Percentiles rank a stretch among this genome's conserved stretches.
phyloP scores from a whole-genome alignment of 2,329 filamentous ascomycete species.

The Endoconidiophora polonica region DNA sequence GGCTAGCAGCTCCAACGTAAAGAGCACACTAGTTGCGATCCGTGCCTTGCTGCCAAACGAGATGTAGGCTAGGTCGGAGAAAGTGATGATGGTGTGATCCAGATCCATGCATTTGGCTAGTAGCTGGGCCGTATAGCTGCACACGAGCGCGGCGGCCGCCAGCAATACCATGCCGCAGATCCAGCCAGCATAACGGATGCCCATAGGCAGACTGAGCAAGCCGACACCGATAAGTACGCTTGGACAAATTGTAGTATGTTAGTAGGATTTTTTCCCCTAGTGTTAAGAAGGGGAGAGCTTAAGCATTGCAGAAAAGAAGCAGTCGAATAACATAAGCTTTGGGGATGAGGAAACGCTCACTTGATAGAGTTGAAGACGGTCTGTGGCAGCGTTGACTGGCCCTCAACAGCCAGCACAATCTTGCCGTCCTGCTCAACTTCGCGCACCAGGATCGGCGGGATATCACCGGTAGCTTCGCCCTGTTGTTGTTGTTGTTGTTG shows the following conservation, averaged over 20 bases:
- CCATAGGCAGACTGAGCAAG: slow-evolving; percentile 73
- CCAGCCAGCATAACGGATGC: slow-evolving; percentile 78
- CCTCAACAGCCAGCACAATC: slow-evolving; percentile 68
- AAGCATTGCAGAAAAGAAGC: background rate
- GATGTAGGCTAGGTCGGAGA: slow-evolving; percentile 82
- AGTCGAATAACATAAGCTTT: background rate
- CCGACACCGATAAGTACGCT: slow-evolving; percentile 77
- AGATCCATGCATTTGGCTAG: slow-evolving; percentile 79
- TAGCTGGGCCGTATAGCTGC: slow-evolving; percentile 71
- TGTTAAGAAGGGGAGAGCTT: slow-evolving; percentile 12
- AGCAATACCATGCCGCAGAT: slow-evolving; percentile 64
- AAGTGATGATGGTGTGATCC: slow-evolving; percentile 74
- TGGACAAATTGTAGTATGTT: too few relatives aligned
- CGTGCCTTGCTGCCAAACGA: slow-evolving; percentile 74
- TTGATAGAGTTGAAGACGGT: slow-evolving; percentile 96
- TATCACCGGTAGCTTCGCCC: slow-evolving; percentile 26
- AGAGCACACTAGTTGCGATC: slow-evolving; percentile 67
- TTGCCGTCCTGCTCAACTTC: slow-evolving; percentile 79
- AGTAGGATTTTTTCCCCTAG: too few relatives aligned
- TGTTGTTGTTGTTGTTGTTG: slow-evolving; percentile 17
- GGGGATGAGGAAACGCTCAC: slow-evolving; percentile 17
- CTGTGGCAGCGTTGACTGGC: slow-evolving; percentile 88
- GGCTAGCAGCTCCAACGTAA: slow-evolving; percentile 72
- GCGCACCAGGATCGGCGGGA: slow-evolving; percentile 68
- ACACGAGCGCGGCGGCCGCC: slow-evolving; percentile 55